A percentile compares a stretch with the other conserved stretches of the same genome.
These are phyloP conservation scores for Peronosclerospora sorghi DNA, from an alignment of 352 stramenopile species.

Conservation along the genomic window DNA sequence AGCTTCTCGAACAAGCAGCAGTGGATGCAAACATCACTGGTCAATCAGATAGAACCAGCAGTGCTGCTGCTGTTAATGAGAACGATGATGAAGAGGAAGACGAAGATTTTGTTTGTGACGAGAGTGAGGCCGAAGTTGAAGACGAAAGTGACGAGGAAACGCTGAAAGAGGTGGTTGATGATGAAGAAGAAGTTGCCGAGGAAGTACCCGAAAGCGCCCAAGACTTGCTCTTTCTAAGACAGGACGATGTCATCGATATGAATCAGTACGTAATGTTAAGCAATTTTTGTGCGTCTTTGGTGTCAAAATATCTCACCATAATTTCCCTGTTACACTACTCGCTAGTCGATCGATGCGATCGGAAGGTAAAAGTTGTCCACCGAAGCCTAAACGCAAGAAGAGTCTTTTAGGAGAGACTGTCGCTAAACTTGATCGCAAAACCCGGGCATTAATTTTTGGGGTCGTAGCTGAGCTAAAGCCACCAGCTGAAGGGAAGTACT, in stretches of 20 bases:
- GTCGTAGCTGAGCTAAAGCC: constrained; percentile 34
- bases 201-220: constrained; percentile 26
- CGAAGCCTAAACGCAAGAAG: constrained; percentile 10
- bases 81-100: constrained; percentile 46
- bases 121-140: constrained; percentile 20
- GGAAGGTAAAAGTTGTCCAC: constrained; percentile 5
- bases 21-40: constrained; percentile 7
- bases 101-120: constrained; percentile 32
- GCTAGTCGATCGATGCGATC: constrained; percentile 20
- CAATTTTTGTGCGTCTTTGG: not conserved
- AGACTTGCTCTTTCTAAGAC: constrained; percentile 38
- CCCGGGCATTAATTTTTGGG: constrained; percentile 29
- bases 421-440: constrained; percentile 25
- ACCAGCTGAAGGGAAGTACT: constrained; percentile 16
- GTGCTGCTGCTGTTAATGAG: constrained; percentile 6
- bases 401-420: constrained; percentile 30
- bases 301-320: constrained; percentile 5
- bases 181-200: constrained; percentile 18
- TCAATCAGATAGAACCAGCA: constrained; percentile 15
- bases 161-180: not conserved
- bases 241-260: constrained; percentile 38
- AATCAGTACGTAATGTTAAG: constrained; percentile 27
- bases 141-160: constrained; percentile 10
- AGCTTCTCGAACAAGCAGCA: constrained; percentile 22
- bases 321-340: not conserved